Conservation (phyloP, 352 stramenopile genomes). For the Plasmopara muralis region DNA sequence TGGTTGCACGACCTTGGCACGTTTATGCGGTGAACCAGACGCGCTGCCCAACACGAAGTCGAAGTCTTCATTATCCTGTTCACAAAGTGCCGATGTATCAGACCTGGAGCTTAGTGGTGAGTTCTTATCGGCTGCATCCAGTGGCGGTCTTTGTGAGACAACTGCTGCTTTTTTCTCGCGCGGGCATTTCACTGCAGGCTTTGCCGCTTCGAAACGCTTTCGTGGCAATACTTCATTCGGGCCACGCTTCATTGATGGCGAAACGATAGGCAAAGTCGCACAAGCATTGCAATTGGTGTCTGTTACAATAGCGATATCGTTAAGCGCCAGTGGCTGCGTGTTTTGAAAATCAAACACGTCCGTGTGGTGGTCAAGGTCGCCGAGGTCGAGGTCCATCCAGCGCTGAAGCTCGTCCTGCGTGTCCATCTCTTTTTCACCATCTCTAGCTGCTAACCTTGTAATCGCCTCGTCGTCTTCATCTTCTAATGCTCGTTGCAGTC, state of each 20-base stretch:
- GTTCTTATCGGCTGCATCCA: slow-evolving; percentile 10
- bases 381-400: slow-evolving; percentile 54
- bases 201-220: slow-evolving; percentile 13
- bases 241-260: slow-evolving; percentile 26
- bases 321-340: slow-evolving; percentile 22
- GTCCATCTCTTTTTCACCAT: slow-evolving; percentile 34
- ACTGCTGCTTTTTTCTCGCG: slow-evolving; percentile 7
- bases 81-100: slow-evolving; percentile 43
- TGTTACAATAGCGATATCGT: slow-evolving; percentile 10
- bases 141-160: slow-evolving; percentile 12
- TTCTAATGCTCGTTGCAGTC: slow-evolving; percentile 18
- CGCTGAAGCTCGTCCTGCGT: slow-evolving; percentile 49
- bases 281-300: neutral
- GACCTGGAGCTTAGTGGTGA: slow-evolving; percentile 37
- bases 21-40: slow-evolving; percentile 22
- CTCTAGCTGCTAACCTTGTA: slow-evolving; percentile 16
- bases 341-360: slow-evolving; percentile 49
- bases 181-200: slow-evolving; percentile 11
- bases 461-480: slow-evolving; percentile 18
- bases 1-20: slow-evolving; percentile 24
- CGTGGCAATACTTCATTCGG: slow-evolving; percentile 21
- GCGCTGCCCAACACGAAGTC: slow-evolving; percentile 16
- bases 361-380: slow-evolving; percentile 51
- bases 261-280: slow-evolving; percentile 12
- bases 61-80: slow-evolving; percentile 39